Base-by-base conservation (phyloP, 805 yeast species). In the Candida chauliodis region DNA sequence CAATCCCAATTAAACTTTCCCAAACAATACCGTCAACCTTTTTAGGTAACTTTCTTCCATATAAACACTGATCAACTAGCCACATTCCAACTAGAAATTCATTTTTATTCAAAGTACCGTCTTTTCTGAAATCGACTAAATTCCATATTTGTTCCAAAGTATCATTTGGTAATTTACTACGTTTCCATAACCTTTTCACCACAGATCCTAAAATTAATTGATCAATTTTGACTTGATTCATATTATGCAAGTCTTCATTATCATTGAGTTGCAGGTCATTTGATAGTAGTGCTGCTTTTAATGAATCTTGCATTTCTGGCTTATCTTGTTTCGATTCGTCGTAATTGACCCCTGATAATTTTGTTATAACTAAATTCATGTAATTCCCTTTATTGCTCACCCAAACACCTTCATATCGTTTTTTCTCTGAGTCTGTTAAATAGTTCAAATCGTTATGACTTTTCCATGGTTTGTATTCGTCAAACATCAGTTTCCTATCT, bases 71-170 rank as follows among this genome's bases (percentile, higher is more conserved):
- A 58, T 93, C 99, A 2, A 93, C 90, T 4, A 90, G 61, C 99
- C 99, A 93, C 84, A 86, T 90, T 0, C 99, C 99, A n/a, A 90
- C 91, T 22, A 91, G 64, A 51, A 93, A 93, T 46, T 90, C 91
- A 25, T 79, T 81, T 44, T 86, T 76, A 48, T 81, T 83, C 38
- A 93, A 64, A 1, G 85, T 76, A 0, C 95, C 95, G 55, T 84
- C 93, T 32, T 66, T 59, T 47, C 79, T 58, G 39, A 62, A 71
- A 54, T 76, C 87, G 4, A 90, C 91, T 50, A 83, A 67, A 34
- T 78, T 75, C 88, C 88, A 87, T 20, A 81, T 80, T 34, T 76
- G 73, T 17, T 63, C 67, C 22, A 69, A 50, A 0, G 77, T 71
- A 19, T 80, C 84, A 13, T 63, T 69, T 1, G 91, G 79, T 27